Percentiles rank a stretch among this genome's conserved stretches.
phyloP scores from a whole-genome alignment of 1,284 basidiomycete genomes.

The Tilletia walkeri region DNA sequence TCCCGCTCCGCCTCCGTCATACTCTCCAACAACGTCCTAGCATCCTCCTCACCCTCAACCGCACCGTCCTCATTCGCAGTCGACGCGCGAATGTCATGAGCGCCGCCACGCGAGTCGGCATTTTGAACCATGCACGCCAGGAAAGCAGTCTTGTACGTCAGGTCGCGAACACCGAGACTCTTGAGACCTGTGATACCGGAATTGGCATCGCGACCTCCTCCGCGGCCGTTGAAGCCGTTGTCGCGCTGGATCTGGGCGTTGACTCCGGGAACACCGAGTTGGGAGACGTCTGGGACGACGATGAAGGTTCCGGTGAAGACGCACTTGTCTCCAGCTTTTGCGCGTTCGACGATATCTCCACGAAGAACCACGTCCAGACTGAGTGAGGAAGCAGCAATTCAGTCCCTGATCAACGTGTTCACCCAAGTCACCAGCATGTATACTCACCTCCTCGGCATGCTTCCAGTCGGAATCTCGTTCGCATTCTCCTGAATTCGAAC shows the following conservation, averaged over 20 bases:
- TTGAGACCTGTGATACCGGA: slow-evolving; percentile 89
- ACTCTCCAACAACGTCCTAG: slow-evolving; percentile 70
- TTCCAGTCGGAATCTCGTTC: slow-evolving; percentile 96
- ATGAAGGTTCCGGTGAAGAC: slow-evolving; percentile 97
- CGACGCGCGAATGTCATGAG: slow-evolving; percentile 59
- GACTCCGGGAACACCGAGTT: slow-evolving; percentile 90
- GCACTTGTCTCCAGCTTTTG: slow-evolving; percentile 98
- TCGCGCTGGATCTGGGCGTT: slow-evolving; percentile 90
- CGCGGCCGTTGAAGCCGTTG: slow-evolving; percentile 60
- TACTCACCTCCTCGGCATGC: slow-evolving; percentile 78
- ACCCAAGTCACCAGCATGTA: not conserved
- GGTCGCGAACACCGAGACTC: slow-evolving; percentile 85
- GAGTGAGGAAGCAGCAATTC: slow-evolving; percentile 36
- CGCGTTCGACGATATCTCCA: slow-evolving; percentile 90
- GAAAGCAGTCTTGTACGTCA: slow-evolving; percentile 98
- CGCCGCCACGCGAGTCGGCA: slow-evolving; percentile 65
- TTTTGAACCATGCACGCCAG: slow-evolving; percentile 96
- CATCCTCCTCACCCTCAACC: slow-evolving; percentile 59
- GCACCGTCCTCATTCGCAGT: slow-evolving; percentile 78
- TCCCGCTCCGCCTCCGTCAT: slow-evolving; percentile 92
- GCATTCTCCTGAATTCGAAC: slow-evolving; percentile 98
- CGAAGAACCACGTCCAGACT: slow-evolving; percentile 89
- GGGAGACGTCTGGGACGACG: slow-evolving; percentile 95
- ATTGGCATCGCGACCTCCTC: slow-evolving; percentile 64
- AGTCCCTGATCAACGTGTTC: no score